Conservation (phyloP, 1,284 basidiomycete genomes). For the Anthracocystis walkeri region DNA sequence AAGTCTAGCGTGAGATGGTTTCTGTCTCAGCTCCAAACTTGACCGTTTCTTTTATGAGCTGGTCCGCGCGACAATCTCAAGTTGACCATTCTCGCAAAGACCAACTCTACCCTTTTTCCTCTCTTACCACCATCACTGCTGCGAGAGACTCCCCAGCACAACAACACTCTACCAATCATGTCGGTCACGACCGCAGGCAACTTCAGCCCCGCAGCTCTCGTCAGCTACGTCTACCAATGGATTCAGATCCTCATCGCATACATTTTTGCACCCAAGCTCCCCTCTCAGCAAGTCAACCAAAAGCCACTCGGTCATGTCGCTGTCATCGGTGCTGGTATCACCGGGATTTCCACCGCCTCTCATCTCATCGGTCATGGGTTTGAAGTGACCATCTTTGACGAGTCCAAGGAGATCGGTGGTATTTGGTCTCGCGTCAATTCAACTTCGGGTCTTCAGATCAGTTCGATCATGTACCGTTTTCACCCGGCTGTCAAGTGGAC, state of each 20-base stretch:
- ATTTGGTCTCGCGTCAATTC: conserved; percentile 77
- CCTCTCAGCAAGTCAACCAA: conserved; percentile 38
- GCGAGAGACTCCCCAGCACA: background rate
- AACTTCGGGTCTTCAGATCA: conserved; percentile 76
- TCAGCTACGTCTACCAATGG: conserved; percentile 60
- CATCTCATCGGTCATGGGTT: conserved; percentile 68
- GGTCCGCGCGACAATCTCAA: no score
- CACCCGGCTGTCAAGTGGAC: conserved; percentile 62
- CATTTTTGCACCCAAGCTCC: conserved; percentile 59
- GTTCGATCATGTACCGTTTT: conserved; percentile 72
- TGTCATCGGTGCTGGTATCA: conserved; percentile 69
- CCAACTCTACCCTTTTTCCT: background rate
- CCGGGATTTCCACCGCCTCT: conserved; percentile 68
- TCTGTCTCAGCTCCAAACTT: no score
- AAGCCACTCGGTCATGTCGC: conserved; percentile 66
- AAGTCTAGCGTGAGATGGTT: no score
- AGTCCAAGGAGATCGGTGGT: conserved; percentile 70
- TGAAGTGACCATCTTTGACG: conserved; percentile 69
- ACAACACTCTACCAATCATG: conserved; percentile 9
- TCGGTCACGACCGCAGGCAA: conserved; percentile 25
- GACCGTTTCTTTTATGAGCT: no score
- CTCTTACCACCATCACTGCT: conserved; percentile 5
- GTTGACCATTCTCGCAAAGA: no score
- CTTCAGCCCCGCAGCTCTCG: conserved; percentile 23
- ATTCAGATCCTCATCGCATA: conserved; percentile 61